Evolutionary conservation across 2,329 filamentous ascomycete genomes (phyloP), one percentile per base, ranked within the genome.

Genomic region (Setomelanomma holmii): DNA sequence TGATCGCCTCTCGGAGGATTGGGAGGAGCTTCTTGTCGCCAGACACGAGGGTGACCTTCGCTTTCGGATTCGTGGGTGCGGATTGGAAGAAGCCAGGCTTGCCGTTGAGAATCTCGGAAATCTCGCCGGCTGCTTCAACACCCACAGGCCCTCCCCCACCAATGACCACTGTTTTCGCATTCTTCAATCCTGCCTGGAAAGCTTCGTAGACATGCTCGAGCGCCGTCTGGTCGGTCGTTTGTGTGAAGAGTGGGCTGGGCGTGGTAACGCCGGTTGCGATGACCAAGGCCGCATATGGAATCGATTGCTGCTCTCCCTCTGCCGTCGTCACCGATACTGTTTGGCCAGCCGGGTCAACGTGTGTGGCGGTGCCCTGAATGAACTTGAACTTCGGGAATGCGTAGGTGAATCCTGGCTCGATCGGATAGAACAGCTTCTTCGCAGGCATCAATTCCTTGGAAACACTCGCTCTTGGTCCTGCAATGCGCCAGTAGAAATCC

Each of bases 261-360:
- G 82, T 81, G 12, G 70, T 76, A 20, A 81, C 77, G 3, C 84
- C 84, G 1, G 83, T 84, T 3, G 83, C 82, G 56, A 86, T 81
- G 35, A 86, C 75, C 7, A 86, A 77, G 11, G 81, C 78, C 46
- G 82, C 76, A 64, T 82, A 86, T 4, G 74, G 63, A 21, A 85
- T 63, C 7, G 58, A 61, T 39, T 62, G 61, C 36, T 67, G 64
- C 50, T 66, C 71, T 51, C 61, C 69, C 19, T 68, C 66, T 17
- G 65, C 72, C 16, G 71, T 75, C 17, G 60, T 61, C 2, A 73
- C 62, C 24, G 66, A 63, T 4, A 86, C 78, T 0, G 72, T 80
- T 43, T 81, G 79, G 3, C 61, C 69, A 6, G 73, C 66, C 0
- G 74, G 58, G 51, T 85, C 78, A 21, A 86, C 71, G 2, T 72